These are phyloP conservation scores for Balakata baccata DNA, from an alignment of 345 rosid genomes.

Conservation along the genomic window DNA sequence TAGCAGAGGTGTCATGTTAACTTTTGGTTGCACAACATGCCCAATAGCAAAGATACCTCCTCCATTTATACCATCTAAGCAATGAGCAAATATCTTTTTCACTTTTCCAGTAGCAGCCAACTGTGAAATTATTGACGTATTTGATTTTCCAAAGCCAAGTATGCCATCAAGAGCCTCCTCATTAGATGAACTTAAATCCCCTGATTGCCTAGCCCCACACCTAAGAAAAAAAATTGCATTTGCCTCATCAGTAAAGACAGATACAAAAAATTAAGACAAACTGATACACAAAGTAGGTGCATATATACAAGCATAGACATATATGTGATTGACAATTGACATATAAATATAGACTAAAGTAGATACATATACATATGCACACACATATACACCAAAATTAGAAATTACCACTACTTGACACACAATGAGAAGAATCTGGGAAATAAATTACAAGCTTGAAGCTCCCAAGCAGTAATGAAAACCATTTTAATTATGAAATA, in stretches of 20 bases:
- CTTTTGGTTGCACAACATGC: slow-evolving; percentile 89
- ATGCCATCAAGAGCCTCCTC: slow-evolving; percentile 96
- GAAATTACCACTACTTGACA: background rate
- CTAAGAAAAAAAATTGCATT: slow-evolving; percentile 32
- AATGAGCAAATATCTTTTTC: slow-evolving; percentile 93
- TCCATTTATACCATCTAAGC: slow-evolving; percentile 88
- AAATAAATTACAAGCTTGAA: background rate
- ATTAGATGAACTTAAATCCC: slow-evolving; percentile 67
- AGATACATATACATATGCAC: too few species aligned
- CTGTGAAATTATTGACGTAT: slow-evolving; percentile 90
- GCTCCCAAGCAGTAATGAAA: background rate
- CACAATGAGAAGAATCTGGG: background rate
- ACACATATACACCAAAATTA: background rate
- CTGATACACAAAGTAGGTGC: too few species aligned
- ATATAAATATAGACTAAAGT: too few species aligned
- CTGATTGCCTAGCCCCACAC: slow-evolving; percentile 89
- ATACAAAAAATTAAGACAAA: background rate
- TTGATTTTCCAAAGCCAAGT: slow-evolving; percentile 95
- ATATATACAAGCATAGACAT: background rate
- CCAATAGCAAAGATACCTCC: slow-evolving; percentile 99
- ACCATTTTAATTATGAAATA: background rate
- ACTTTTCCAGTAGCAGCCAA: slow-evolving; percentile 78
- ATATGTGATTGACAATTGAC: background rate
- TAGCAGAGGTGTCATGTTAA: slow-evolving; percentile 84
- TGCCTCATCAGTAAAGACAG: background rate